Conservation (phyloP, 495 filamentous ascomycete species). For the Hyaloscypha variabilis region DNA sequence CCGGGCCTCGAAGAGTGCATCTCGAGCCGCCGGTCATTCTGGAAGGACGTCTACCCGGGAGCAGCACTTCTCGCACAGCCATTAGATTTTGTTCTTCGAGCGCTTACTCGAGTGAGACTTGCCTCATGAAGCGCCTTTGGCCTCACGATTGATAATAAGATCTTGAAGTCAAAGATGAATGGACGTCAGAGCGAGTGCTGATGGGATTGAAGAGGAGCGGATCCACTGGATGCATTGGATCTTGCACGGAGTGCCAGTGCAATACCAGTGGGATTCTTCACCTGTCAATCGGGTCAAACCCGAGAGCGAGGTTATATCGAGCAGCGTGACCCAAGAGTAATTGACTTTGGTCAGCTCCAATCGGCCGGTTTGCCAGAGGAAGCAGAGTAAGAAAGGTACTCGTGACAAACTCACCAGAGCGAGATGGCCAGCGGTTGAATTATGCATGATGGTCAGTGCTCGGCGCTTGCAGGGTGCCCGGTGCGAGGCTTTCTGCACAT, state of each 20-base stretch:
- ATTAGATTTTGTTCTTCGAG: neutral
- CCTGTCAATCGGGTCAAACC: neutral
- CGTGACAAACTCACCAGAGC: neutral
- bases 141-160: neutral
- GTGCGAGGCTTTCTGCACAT: neutral
- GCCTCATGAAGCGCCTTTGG: neutral
- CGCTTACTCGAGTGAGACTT: neutral
- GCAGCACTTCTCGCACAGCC: neutral
- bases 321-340: neutral
- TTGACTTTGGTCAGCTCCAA: neutral
- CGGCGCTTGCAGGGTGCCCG: neutral
- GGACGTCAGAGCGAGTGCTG: neutral
- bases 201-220: neutral
- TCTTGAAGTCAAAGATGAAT: neutral
- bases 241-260: neutral
- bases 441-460: neutral
- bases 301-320: neutral
- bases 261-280: neutral
- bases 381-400: neutral
- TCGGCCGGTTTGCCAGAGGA: neutral
- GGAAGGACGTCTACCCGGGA: neutral
- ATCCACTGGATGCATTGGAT: neutral
- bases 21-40: neutral
- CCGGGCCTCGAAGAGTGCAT: too few relatives aligned
- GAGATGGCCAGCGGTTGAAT: neutral